phyloP scores from a whole-genome alignment of 2,329 filamentous ascomycete species.

The Aspergillus caelatus region DNA sequence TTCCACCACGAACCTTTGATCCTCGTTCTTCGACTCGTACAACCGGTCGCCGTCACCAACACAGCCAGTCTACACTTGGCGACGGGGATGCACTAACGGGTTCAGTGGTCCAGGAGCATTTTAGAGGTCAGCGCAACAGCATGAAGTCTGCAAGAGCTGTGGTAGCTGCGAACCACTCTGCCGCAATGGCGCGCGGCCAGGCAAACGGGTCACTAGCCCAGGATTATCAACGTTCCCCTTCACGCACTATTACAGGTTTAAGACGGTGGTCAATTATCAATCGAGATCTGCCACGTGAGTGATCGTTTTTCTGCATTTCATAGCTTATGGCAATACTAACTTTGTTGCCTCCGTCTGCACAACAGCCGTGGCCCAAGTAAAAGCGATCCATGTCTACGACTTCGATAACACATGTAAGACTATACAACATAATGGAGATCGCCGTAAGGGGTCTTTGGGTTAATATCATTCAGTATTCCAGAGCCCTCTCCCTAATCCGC shows the following conservation, averaged over 20 bases:
- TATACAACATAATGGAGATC: background rate
- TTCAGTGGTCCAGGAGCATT: background rate
- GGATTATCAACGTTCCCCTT: slow-evolving; percentile 25
- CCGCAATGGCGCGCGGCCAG: slow-evolving; percentile 30
- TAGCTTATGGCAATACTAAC: background rate
- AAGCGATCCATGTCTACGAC: slow-evolving; percentile 87
- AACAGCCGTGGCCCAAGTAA: slow-evolving; percentile 68
- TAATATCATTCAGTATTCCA: slow-evolving; percentile 69
- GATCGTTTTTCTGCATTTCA: background rate
- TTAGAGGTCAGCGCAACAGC: slow-evolving; percentile 15
- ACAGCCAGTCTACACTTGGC: background rate
- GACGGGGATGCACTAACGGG: slow-evolving; percentile 12
- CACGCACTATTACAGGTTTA: slow-evolving; percentile 70
- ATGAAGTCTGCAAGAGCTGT: slow-evolving; percentile 43
- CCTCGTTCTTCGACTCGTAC: background rate
- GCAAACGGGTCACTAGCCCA: slow-evolving; percentile 29
- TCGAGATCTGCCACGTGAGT: slow-evolving; percentile 69
- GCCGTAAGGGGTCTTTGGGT: slow-evolving; percentile 6
- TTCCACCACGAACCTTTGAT: slow-evolving; percentile 8
- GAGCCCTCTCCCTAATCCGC: slow-evolving; percentile 84
- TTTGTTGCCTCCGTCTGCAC: background rate
- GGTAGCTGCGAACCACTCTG: slow-evolving; percentile 31
- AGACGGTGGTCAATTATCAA: slow-evolving; percentile 82
- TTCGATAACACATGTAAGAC: slow-evolving; percentile 90
- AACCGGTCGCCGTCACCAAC: slow-evolving; percentile 4